A percentile compares a stretch with the other conserved stretches of the same genome.
Conservation (phyloP, 1,139 yeast genomes). For the Candida tropicalis region DNA sequence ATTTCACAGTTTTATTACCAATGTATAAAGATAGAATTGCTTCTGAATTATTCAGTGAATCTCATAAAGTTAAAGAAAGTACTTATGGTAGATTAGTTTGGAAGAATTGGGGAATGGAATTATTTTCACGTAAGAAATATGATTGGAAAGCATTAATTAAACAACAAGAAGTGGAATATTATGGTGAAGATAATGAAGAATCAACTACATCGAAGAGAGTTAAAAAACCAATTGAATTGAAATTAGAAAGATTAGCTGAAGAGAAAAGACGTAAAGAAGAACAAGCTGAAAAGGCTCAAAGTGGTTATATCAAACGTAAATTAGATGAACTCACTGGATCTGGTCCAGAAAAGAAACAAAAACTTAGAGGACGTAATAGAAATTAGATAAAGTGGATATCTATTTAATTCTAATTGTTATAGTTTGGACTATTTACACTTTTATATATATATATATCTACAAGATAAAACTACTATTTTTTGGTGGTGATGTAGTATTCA, state of each 20-base stretch:
- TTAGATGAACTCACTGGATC: slow-evolving; percentile 22
- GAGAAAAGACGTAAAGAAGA: slow-evolving; percentile 35
- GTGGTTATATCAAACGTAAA: slow-evolving; percentile 22
- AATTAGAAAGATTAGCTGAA: slow-evolving; percentile 43
- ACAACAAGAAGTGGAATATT: slow-evolving; percentile 63
- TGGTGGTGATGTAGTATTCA: slow-evolving; percentile 47
- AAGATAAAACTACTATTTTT: slow-evolving; percentile 10
- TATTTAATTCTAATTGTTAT: too few relatives aligned
- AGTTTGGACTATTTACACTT: slow-evolving; percentile 6
- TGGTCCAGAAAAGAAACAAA: slow-evolving; percentile 23
- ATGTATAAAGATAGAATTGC: slow-evolving; percentile 89
- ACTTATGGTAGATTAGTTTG: slow-evolving; percentile 88
- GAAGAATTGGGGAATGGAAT: slow-evolving; percentile 92
- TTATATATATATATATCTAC: slow-evolving; percentile 6
- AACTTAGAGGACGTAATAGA: slow-evolving; percentile 30
- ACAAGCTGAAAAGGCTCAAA: slow-evolving; percentile 20
- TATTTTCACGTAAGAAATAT: slow-evolving; percentile 68
- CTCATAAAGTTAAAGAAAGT: slow-evolving; percentile 77
- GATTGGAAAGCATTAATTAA: slow-evolving; percentile 83
- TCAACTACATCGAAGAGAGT: slow-evolving; percentile 20
- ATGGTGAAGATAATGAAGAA: slow-evolving; percentile 25
- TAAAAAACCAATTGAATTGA: slow-evolving; percentile 47
- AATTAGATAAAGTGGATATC: too few relatives aligned
- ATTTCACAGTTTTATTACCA: slow-evolving; percentile 72
- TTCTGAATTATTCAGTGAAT: slow-evolving; percentile 59